Evolutionary conservation across 768 basidiomycete species (phyloP), one percentile per base, ranked within the genome.

Genomic region (Phylloporus sp.): DNA sequence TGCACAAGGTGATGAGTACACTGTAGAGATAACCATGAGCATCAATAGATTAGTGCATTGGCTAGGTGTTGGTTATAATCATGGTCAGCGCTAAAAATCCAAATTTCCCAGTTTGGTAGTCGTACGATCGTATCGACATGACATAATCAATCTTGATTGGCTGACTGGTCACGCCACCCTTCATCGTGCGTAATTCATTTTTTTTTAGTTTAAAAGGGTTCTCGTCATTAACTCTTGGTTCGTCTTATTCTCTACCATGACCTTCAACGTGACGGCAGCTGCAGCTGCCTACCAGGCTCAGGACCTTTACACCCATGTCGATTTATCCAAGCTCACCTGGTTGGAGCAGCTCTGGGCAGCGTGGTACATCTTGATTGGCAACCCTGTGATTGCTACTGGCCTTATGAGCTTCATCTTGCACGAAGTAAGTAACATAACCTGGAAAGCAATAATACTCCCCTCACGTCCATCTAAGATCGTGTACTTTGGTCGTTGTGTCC

Each of bases 401-500:
- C 73, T 99, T 49, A 83, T 91, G 82, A 90, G 87, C 57, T 97
- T 99, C 70, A 55, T 95, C 22, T 61, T 98, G 57, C 97, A 99
- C 70, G 97, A 99, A 79, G 93, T 95, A 47, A 48, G 88, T 67
- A 13, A 1, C 16, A 11, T 13, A 7, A 4, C 5, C 29, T 1
- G 7, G 27, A 28, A 20, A 23, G 15, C 34, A 16, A 13, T 32
- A 12, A 42, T 23, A 41, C 29, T 7, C 55, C n/a, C 20, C 18
- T 59, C 18, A 51, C 49, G 15, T 11, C 6, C 0, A n/a, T 27
- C 16, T 31, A 55, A 97, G 95, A 71, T 93, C 63, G 91, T 97
- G 9, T 99, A 99, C 74, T 99, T 99, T 64, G 97, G 95, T 34
- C 88, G 97, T 22, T 86, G 86, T 57, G 69, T 98, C 16, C 97